These are phyloP conservation scores for Hypsizygus marmoreus DNA, from an alignment of 768 basidiomycete species.

Conservation along the genomic window DNA sequence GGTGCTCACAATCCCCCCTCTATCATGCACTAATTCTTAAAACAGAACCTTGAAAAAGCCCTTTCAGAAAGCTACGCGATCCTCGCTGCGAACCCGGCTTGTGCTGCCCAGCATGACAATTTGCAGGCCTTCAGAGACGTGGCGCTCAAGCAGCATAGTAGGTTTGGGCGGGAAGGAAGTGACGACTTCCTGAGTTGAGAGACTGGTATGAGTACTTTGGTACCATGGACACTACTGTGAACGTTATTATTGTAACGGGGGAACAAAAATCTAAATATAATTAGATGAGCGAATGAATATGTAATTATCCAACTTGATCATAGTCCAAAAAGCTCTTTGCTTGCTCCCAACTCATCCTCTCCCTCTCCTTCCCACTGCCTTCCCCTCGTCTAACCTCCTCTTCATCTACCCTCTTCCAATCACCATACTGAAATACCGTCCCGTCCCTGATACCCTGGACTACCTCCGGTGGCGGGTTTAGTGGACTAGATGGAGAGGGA, in stretches of 20 bases:
- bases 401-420: conserved; percentile 75
- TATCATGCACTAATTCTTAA: background rate
- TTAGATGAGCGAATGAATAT: too few relatives aligned
- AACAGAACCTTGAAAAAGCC: conserved; percentile 51
- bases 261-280: too few relatives aligned
- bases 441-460: conserved; percentile 40
- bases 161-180: too few relatives aligned
- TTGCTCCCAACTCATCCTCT: conserved; percentile 74
- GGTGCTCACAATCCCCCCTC: background rate
- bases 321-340: conserved; percentile 37
- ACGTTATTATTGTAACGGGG: too few relatives aligned
- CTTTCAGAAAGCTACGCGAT: conserved; percentile 61
- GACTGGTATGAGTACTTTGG: too few relatives aligned
- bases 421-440: conserved; percentile 59
- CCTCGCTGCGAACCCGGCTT: conserved; percentile 57
- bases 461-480: conserved; percentile 51
- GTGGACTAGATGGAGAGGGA: conserved; percentile 38
- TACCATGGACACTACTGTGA: too few relatives aligned
- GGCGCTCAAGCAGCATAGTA: too few relatives aligned
- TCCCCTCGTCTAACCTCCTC: conserved; percentile 70
- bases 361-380: conserved; percentile 65
- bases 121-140: conserved; percentile 32
- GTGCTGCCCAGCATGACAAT: conserved; percentile 43
- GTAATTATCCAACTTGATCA: too few relatives aligned
- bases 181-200: too few relatives aligned